Base-by-base conservation (phyloP, 163 green algal genomes). In the Chloromonas sp. region DNA sequence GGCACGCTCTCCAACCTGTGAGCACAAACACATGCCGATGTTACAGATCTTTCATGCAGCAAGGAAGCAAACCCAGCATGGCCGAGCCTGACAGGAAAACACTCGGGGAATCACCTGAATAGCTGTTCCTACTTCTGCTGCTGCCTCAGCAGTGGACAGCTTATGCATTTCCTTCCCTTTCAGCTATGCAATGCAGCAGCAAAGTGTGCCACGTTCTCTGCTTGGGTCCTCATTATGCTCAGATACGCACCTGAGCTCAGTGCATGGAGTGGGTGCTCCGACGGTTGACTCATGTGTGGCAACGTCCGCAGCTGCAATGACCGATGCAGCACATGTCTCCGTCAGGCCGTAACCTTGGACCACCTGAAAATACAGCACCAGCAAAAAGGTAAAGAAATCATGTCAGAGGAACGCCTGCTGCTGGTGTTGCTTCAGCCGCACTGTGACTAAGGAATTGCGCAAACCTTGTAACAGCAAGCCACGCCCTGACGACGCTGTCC, bases 341-440 rank as follows among this genome's bases (percentile, higher is more conserved):
- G 97, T 99, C 70, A 99, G 89, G 77, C 97, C 97, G 84, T 99
- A 99, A 66, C 97, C 97, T 94, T 99, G 95, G 61, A 91, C 58
- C 79, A 83, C 79, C 79, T 58, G 13, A 3, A 83, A 5, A 74
- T 11, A 74, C 66, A 11, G 36, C 36, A 36, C 36, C 36, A 36
- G 36, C 36, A 36, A 36, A 36, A 36, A 36, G 36, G 36, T 36
- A 36, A 36, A 36, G 36, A 36, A 36, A 36, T 36, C 36, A 36
- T 36, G 36, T 36, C 36, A 36, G 36, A 36, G 36, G 36, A 36
- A 36, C 36, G 36, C 36, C 36, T 36, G 36, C 36, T 36, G 36
- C 36, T 36, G 36, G 36, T 36, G 36, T 36, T 36, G 36, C 36
- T 36, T 36, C 36, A 36, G 36, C 36, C 36, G 36, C 36, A 36